Conservation (phyloP, 768 basidiomycete genomes). For the Macrolepiota dolichaula region DNA sequence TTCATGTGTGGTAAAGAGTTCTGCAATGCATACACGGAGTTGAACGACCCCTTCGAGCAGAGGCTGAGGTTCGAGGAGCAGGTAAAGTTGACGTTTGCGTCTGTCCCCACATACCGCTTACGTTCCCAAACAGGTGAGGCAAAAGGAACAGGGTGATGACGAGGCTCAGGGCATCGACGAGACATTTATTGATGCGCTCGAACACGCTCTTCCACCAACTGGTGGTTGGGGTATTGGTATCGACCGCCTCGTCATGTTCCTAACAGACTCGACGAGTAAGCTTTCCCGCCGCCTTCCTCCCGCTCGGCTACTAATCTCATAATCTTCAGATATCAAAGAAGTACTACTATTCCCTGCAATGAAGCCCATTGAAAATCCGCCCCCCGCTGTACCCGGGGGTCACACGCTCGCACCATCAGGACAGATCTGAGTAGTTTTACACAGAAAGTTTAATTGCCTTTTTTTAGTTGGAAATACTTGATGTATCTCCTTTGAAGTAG, state of each 20-base stretch:
- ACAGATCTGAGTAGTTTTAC: constrained; percentile 22
- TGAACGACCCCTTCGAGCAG: constrained; percentile 99
- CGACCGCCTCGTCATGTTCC: constrained; percentile 97
- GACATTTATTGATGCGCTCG: constrained; percentile 94
- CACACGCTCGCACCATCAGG: constrained; percentile 28
- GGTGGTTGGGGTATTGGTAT: constrained; percentile 98
- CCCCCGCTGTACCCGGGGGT: constrained; percentile 19
- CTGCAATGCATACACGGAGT: constrained; percentile 98
- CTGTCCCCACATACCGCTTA: not conserved
- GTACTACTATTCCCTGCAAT: constrained; percentile 96
- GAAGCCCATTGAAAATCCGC: constrained; percentile 69
- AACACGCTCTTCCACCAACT: constrained; percentile 96
- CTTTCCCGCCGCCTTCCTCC: constrained; percentile 14
- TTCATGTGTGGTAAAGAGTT: constrained; percentile 99
- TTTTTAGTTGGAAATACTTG: not conserved
- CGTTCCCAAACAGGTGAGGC: constrained; percentile 49
- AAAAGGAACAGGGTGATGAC: constrained; percentile 97
- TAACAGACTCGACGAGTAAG: constrained; percentile 92
- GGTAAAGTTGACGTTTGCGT: constrained; percentile 29
- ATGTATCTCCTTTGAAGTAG: not conserved
- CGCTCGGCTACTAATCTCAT: not conserved
- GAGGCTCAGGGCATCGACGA: constrained; percentile 98
- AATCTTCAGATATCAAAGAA: constrained; percentile 83
- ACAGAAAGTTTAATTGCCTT: constrained; percentile 1
- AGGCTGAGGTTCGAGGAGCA: constrained; percentile 94